A percentile compares a stretch with the other conserved stretches of the same genome.
Conservation (phyloP, 176 grass and related monocot species). For the Zizania latifolia region DNA sequence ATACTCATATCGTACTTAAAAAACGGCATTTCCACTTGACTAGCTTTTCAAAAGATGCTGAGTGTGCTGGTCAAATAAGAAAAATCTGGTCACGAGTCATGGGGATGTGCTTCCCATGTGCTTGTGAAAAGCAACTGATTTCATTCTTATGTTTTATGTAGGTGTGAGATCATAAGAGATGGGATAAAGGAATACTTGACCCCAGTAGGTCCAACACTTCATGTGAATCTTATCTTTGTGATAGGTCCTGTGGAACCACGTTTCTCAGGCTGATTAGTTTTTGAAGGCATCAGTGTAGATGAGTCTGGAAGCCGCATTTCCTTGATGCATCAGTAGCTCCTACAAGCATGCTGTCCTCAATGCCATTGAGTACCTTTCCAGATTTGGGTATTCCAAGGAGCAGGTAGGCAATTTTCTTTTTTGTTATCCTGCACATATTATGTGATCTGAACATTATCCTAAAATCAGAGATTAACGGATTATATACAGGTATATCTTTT, state of each 20-base stretch:
- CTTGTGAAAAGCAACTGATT: conserved; percentile 3
- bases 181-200: conserved; percentile 89
- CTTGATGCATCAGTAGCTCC: conserved; percentile 84
- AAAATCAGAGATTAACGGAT: not conserved
- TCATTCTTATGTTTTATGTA: conserved; percentile 32
- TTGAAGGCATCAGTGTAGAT: conserved; percentile 95
- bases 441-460: conserved; percentile 11
- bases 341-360: conserved; percentile 87
- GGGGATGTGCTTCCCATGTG: not conserved
- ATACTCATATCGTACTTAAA: not conserved
- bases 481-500: conserved; percentile 72
- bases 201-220: conserved; percentile 85
- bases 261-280: conserved; percentile 93
- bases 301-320: conserved; percentile 80
- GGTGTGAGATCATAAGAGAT: conserved; percentile 89
- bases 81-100: not conserved
- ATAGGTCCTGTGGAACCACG: conserved; percentile 86
- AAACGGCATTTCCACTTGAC: not conserved
- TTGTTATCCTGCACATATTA: not conserved
- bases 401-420: conserved; percentile 51
- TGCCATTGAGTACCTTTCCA: conserved; percentile 85
- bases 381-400: conserved; percentile 94
- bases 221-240: conserved; percentile 94
- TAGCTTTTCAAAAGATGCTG: not conserved
- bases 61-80: conserved; percentile 2